Base-by-base conservation (phyloP, 2,329 filamentous ascomycete species). In the Drechslerella dactyloides region DNA sequence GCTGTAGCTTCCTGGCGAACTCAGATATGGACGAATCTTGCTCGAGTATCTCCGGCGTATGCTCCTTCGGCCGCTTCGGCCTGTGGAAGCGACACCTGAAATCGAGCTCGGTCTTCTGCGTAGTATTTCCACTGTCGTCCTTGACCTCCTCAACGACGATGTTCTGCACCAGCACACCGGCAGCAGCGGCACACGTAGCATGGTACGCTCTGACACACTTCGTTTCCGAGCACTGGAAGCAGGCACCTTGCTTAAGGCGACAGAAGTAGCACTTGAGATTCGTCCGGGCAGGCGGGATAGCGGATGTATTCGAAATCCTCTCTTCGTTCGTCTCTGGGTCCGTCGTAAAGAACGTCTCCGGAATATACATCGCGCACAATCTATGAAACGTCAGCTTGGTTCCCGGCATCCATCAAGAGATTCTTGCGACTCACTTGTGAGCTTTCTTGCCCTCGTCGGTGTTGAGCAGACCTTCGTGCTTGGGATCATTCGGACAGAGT, bases 211-310 rank as follows among this genome's bases (percentile, higher is more conserved):
- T 85, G 2, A 91, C 89, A 77, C 94, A 99, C 79, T 96, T 97
- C 82, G 93, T 93, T 76, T 91, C 89, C 0, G 91, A 96, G 80
- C 94, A 99, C 79, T 97, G 93, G 81, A 99, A 96, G 81, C 93
- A 97, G 15, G 91, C 91, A n/a, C 94, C 94, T 65, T 90, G 90
- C 80, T 94, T 96, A 15, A 48, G 17, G 35, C 93, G 90, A 78
- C 94, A 99, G 81, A 91, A 96, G 73, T 96, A 87, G 79, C 94
- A 99, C 80, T 96, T 96, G 75, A 97, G 87, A 24, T 96, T 92
- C 75, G 96, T 82, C 19, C 93, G 90, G 63, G 90, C 91, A 79
- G 94, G 93, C 78, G 90, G 88, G 75, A 97, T 92, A 72, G 86
- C 86, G n/a, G 86, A 85, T 56, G 92, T 85, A 75, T 96, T 93